A percentile compares a stretch with the other conserved stretches of the same genome.
Conservation (phyloP, 2,329 filamentous ascomycete genomes). For the Ascochyta koolunga region DNA sequence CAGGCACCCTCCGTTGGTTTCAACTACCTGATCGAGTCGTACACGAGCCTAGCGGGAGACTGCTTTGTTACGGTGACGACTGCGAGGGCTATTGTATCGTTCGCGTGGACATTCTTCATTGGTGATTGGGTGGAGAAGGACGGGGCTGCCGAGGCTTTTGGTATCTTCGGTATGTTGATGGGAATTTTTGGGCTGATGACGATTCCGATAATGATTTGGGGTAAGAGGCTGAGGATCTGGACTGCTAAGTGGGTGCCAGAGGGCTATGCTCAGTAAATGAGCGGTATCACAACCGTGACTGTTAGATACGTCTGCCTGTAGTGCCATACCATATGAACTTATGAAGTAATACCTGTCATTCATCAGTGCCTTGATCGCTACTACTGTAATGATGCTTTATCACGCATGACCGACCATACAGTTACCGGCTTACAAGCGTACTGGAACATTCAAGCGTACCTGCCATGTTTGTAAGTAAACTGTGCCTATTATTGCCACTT, state of each 20-base stretch:
- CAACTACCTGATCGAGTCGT: constrained; percentile 59
- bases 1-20: constrained; percentile 52
- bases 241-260: constrained; percentile 44
- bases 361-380: too few species aligned
- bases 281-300: neutral
- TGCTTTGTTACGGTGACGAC: constrained; percentile 62
- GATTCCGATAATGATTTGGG: constrained; percentile 48
- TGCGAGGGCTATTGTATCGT: constrained; percentile 56
- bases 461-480: neutral
- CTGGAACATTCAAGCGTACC: too few species aligned
- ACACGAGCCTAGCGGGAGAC: constrained; percentile 55
- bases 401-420: too few species aligned
- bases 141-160: constrained; percentile 58
- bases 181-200: constrained; percentile 53
- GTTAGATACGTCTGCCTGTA: neutral
- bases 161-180: constrained; percentile 60
- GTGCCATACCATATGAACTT: too few species aligned
- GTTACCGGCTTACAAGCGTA: too few species aligned
- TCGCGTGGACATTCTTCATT: constrained; percentile 62
- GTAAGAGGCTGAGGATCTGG: constrained; percentile 51
- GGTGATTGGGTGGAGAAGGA: constrained; percentile 53
- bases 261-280: constrained; percentile 18
- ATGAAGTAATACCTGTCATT: too few species aligned
- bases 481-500: too few species aligned
- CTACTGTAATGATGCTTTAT: too few species aligned